Conservation (phyloP, 805 yeast species). For the Candida ovalis region DNA sequence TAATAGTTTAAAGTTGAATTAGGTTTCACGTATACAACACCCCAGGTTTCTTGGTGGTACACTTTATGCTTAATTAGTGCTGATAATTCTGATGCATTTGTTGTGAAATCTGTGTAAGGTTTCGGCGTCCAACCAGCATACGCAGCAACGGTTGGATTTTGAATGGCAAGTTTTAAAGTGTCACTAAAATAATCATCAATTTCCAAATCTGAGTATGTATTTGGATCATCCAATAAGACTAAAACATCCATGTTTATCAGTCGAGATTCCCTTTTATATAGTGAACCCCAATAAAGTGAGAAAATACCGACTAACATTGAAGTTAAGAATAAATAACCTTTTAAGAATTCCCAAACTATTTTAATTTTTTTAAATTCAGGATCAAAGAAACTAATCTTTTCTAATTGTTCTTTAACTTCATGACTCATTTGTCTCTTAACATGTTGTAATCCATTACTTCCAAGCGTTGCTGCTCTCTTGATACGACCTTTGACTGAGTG, state of each 20-base stretch:
- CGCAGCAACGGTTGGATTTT: constrained; percentile 15
- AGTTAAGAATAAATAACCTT: constrained; percentile 30
- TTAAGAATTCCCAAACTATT: constrained; percentile 15
- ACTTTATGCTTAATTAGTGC: constrained; percentile 40
- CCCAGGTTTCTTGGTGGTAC: constrained; percentile 57
- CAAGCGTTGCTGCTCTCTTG: neutral
- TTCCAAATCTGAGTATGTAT: constrained; percentile 2
- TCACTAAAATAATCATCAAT: constrained; percentile 31
- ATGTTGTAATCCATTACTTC: constrained; percentile 6
- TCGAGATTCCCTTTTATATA: constrained; percentile 28
- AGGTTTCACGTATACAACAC: constrained; percentile 45
- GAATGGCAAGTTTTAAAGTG: constrained; percentile 19
- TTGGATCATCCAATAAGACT: constrained; percentile 27
- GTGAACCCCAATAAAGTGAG: constrained; percentile 43
- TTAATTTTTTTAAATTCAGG: constrained; percentile 17
- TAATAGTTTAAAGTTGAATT: constrained; percentile 44
- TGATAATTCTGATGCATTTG: constrained; percentile 28
- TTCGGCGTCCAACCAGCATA: constrained; percentile 15
- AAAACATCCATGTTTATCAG: constrained; percentile 31
- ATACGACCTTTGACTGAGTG: neutral
- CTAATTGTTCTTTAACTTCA: constrained; percentile 17
- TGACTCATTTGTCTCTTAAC: constrained; percentile 14
- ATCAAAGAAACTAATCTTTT: constrained; percentile 26
- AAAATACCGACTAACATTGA: constrained; percentile 33
- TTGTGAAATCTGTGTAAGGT: constrained; percentile 29